Percentiles rank a stretch among this genome's conserved stretches.
phyloP scores from a whole-genome alignment of 2,329 filamentous ascomycete species.

The Pseudocercospora pini-densiflorae region DNA sequence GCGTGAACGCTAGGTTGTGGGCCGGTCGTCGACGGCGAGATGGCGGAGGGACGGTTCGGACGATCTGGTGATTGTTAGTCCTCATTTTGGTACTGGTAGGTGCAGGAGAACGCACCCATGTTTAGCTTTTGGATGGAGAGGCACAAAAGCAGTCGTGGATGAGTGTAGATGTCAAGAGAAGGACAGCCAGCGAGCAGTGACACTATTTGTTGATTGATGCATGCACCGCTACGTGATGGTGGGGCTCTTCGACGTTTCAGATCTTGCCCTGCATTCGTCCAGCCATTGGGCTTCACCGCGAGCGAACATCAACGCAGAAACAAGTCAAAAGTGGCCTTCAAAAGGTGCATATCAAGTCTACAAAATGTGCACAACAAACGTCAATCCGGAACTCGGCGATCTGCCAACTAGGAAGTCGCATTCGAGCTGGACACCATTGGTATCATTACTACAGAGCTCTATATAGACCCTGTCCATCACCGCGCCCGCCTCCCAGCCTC shows the following conservation, averaged over 20 bases:
- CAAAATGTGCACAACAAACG: not conserved
- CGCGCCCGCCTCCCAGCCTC: conserved; percentile 56
- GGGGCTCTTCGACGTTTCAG: not conserved
- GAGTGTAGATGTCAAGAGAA: not conserved
- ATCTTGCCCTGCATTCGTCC: not conserved
- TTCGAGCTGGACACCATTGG: not conserved
- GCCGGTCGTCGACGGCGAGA: conserved; percentile 62
- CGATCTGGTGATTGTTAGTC: conserved; percentile 58
- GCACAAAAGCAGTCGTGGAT: not conserved
- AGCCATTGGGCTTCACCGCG: not conserved
- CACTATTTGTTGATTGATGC: not conserved
- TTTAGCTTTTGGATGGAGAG: not conserved
- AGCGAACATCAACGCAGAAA: not conserved
- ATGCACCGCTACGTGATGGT: not conserved
- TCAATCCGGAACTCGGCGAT: not conserved
- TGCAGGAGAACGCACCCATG: not conserved
- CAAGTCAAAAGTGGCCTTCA: not conserved
- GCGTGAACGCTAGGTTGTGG: conserved; percentile 79
- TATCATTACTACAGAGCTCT: not conserved
- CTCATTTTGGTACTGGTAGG: not conserved
- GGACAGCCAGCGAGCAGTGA: not conserved
- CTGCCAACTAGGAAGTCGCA: not conserved
- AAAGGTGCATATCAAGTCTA: not conserved
- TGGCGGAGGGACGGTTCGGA: conserved; percentile 77
- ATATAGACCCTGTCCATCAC: not conserved